Evolutionary conservation across 2,329 filamentous ascomycete species (phyloP), one percentile per base, ranked within the genome.

Genomic region (Aspergillus melleus): DNA sequence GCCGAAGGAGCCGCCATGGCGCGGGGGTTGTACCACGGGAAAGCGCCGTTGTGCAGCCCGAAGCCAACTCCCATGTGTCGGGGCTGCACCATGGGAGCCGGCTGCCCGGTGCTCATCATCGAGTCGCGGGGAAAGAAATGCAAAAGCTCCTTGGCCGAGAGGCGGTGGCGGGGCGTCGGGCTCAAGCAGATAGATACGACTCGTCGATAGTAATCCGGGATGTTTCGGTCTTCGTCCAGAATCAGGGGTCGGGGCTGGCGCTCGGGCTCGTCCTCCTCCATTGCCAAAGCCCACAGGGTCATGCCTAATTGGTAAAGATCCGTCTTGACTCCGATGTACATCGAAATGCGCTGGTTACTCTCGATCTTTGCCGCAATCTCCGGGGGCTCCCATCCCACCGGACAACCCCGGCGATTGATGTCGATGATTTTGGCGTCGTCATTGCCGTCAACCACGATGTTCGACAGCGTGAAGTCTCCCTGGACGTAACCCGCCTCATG

Each of bases 311-410:
- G 95, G 70, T 90, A 99, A 1, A 99, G 81, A 76, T 99, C 95
- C 0, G 94, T 96, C 77, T 99, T 99, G 72, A 97, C 92, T 12
- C 95, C 94, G 72, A 99, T 98, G 71, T 96, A 97, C 89, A 98
- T 96, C 50, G 91, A 90, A 55, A 99, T 93, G 30, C 92, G 86
- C 75, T 97, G 93, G 59, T 90, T 91, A 74, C 88, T 93, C 65
- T 94, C 88, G 61, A 98, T 92, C 57, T 98, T 86, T 6, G 86
- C 85, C 16, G 88, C 89, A 58, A 96, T 90, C 77, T 99, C 95
- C 4, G 95, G 95, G 2, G 95, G 93, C 67, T 99, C 95, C 95
- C 95, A 99, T 24, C 94, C 94, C 4, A 98, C 91, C 0, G 95
- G 95, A 70, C 95, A 99, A n/a, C 95, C 95, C 68, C 95, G 85